Conservation (phyloP, 225 moss, liverwort and hornwort species). For the Polytrichum commune region DNA sequence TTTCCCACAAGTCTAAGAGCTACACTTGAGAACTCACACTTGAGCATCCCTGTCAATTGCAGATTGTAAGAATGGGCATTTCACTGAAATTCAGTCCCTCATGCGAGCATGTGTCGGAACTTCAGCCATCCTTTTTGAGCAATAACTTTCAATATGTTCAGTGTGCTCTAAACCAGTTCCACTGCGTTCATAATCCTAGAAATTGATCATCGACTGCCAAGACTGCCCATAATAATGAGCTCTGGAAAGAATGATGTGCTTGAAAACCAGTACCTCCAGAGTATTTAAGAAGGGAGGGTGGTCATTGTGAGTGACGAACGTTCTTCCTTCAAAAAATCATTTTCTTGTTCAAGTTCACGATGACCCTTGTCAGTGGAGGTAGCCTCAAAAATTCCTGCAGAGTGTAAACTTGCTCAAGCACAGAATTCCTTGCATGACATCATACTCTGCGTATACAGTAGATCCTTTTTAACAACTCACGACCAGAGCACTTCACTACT, state of each 20-base stretch:
- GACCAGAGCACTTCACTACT: background rate
- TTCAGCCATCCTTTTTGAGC: no score
- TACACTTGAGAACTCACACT: no score
- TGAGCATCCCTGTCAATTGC: no score
- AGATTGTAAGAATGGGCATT: no score
- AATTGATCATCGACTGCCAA: background rate
- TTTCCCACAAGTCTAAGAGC: no score
- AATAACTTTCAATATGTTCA: background rate
- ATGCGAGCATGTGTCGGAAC: no score
- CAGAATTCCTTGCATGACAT: background rate
- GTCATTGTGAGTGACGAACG: conserved; percentile 68
- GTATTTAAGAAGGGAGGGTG: conserved; percentile 68
- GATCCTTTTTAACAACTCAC: background rate
- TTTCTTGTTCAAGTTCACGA: conserved; percentile 57
- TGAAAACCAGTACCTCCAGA: conserved; percentile 20
- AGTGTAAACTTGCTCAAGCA: background rate
- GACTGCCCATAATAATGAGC: background rate
- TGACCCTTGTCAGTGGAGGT: conserved; percentile 63
- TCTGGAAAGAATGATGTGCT: background rate
- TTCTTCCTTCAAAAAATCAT: conserved; percentile 74
- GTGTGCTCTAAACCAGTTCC: conserved; percentile 1
- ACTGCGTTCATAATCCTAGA: background rate
- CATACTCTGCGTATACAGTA: no score
- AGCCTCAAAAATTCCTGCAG: conserved; percentile 84
- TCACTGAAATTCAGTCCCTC: no score